phyloP scores from a whole-genome alignment of 2,329 filamentous ascomycete genomes.

The Metarhizium robertsii region DNA sequence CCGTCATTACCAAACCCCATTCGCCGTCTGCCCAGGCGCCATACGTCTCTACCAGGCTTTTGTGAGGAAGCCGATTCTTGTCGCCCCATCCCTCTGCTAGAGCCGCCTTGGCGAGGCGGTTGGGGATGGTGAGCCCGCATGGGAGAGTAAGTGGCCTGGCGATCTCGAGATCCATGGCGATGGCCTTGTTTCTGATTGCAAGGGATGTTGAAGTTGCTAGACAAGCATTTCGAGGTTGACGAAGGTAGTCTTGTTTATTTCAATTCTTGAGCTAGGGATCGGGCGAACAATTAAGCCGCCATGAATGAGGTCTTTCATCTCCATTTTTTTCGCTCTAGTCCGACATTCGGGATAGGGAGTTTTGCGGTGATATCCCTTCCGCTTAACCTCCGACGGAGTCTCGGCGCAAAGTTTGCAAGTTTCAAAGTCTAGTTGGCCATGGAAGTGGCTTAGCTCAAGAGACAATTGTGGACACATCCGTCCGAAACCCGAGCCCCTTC shows the following conservation, averaged over 20 bases:
- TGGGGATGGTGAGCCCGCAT: conserved; percentile 45
- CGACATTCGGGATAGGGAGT: neutral
- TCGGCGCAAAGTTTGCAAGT: neutral
- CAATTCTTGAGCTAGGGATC: neutral
- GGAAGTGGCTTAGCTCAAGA: neutral
- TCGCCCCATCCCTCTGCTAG: conserved; percentile 37
- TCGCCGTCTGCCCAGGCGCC: conserved; percentile 41
- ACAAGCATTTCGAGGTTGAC: neutral
- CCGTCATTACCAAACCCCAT: conserved; percentile 45
- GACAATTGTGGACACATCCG: neutral
- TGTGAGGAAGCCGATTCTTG: conserved; percentile 31
- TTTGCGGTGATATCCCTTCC: neutral
- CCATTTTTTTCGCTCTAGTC: neutral
- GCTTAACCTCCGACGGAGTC: neutral
- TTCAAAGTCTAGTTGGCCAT: neutral
- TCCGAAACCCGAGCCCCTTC: too few species aligned
- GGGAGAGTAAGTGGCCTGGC: conserved; percentile 36
- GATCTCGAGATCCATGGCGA: conserved; percentile 3
- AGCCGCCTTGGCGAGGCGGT: conserved; percentile 43
- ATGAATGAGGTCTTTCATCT: neutral
- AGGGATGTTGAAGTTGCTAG: too few species aligned
- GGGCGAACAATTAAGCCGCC: neutral
- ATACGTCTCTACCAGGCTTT: conserved; percentile 36
- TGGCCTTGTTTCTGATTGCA: too few species aligned
- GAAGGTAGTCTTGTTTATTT: neutral